Percentiles rank a stretch among this genome's conserved stretches.
phyloP scores from a whole-genome alignment of 306 rosid genomes.

The Vicia faba region DNA sequence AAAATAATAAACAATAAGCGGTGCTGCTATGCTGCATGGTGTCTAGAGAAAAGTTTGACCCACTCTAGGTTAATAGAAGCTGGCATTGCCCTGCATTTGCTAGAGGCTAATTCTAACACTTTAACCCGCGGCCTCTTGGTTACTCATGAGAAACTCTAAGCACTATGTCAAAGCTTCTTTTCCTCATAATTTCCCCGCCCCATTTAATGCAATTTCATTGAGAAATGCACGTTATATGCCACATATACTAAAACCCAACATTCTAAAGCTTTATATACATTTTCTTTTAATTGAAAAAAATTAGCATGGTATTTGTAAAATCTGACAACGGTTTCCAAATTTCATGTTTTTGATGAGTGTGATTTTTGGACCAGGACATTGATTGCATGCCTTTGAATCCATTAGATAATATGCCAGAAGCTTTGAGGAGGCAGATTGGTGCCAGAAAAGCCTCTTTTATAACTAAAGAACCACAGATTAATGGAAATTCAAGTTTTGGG shows the following conservation, averaged over 20 bases:
- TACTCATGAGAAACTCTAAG: slow-evolving; percentile 4
- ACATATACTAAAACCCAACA: not conserved
- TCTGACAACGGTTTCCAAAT: slow-evolving; percentile 9
- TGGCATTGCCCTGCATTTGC: slow-evolving; percentile 18
- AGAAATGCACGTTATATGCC: slow-evolving; percentile 2
- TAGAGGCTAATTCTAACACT: slow-evolving; percentile 12
- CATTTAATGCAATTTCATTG: slow-evolving; percentile 11
- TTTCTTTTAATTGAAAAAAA: slow-evolving; percentile 17
- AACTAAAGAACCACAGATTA: slow-evolving; percentile 49
- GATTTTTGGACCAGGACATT: slow-evolving; percentile 62
- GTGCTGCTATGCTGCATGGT: slow-evolving; percentile 1
- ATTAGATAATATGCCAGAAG: slow-evolving; percentile 81
- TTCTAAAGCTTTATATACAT: slow-evolving; percentile 1
- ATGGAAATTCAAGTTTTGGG: slow-evolving; percentile 52
- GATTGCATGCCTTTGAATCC: slow-evolving; percentile 94
- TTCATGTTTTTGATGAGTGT: slow-evolving; percentile 28
- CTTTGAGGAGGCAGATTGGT: slow-evolving; percentile 55
- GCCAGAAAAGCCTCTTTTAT: slow-evolving; percentile 44
- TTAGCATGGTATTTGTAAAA: slow-evolving; percentile 13
- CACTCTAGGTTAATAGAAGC: slow-evolving; percentile 10
- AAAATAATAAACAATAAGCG: slow-evolving; percentile 1
- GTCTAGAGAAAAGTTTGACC: slow-evolving; percentile 1
- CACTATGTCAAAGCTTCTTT: slow-evolving; percentile 2
- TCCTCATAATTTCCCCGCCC: not conserved
- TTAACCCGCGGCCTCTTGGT: not conserved